These are phyloP conservation scores for Filobasidium wieringae DNA, from an alignment of 768 basidiomycete genomes.

Conservation along the genomic window DNA sequence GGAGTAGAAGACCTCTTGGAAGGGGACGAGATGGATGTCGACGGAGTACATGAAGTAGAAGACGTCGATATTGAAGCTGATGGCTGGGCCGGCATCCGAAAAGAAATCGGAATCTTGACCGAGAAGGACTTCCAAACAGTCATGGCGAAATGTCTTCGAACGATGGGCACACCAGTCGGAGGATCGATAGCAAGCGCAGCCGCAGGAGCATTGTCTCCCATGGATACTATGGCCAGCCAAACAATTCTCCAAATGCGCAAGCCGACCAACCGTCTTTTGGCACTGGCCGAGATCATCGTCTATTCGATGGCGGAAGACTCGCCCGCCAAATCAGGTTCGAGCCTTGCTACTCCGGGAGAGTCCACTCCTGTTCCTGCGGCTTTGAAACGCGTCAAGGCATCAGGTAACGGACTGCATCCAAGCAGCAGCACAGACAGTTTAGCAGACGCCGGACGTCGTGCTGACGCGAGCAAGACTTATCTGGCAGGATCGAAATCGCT, in stretches of 20 bases:
- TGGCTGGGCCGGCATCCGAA: conserved; percentile 35
- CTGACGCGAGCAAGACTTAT: conserved; percentile 47
- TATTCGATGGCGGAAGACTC: conserved; percentile 83
- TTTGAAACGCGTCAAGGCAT: conserved; percentile 37
- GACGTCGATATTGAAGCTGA: conserved; percentile 23
- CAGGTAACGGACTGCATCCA: conserved; percentile 48
- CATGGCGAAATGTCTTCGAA: conserved; percentile 77
- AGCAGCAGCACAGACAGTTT: conserved; percentile 30
- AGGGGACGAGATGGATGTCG: conserved; percentile 6
- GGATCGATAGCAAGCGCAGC: conserved; percentile 4
- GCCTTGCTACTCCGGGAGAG: conserved; percentile 53
- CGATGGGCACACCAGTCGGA: conserved; percentile 42
- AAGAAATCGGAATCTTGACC: conserved; percentile 62
- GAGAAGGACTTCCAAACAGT: conserved; percentile 72
- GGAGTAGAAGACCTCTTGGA: not conserved
- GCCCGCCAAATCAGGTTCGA: conserved; percentile 42
- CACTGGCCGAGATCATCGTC: conserved; percentile 60
- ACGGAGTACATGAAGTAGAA: conserved; percentile 17
- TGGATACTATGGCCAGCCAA: conserved; percentile 41
- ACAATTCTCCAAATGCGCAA: conserved; percentile 6
- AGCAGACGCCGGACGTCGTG: conserved; percentile 27
- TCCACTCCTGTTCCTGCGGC: conserved; percentile 43
- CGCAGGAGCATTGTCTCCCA: not conserved
- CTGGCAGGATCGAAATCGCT: conserved; percentile 75
- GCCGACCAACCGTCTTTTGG: conserved; percentile 6